A percentile compares a stretch with the other conserved stretches of the same genome.
These are phyloP conservation scores for Mycena leptocephala DNA, from an alignment of 768 basidiomycete species.

Conservation along the genomic window DNA sequence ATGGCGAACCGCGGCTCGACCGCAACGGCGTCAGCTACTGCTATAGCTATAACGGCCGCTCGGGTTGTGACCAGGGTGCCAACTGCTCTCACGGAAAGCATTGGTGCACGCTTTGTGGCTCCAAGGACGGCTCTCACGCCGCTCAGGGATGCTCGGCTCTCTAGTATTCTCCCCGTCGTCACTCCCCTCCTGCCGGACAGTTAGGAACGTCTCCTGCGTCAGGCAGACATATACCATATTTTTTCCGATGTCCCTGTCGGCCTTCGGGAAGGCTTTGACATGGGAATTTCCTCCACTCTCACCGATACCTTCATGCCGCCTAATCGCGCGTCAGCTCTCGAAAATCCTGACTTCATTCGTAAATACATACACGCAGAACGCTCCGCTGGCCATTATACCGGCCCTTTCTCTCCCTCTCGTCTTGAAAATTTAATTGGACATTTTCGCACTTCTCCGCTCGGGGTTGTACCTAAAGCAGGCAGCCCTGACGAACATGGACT, in stretches of 20 bases:
- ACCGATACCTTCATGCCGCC: conserved; percentile 34
- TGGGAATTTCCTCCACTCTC: conserved; percentile 31
- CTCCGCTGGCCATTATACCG: too few species aligned
- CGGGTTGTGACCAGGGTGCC: not conserved
- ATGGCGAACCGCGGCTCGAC: conserved; percentile 2
- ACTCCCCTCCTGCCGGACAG: conserved; percentile 40
- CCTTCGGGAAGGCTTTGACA: conserved; percentile 41
- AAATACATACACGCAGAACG: too few species aligned
- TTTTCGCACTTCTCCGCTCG: too few species aligned
- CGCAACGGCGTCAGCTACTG: conserved; percentile 28
- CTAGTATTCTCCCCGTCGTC: conserved; percentile 36
- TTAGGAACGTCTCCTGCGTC: conserved; percentile 36
- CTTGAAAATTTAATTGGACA: too few species aligned
- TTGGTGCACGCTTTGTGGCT: conserved; percentile 36
- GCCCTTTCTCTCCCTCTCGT: too few species aligned
- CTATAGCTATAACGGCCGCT: conserved; percentile 32
- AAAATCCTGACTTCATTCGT: conserved; percentile 23
- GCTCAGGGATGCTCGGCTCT: conserved; percentile 35
- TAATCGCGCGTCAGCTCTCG: conserved; percentile 40
- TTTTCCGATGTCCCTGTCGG: conserved; percentile 41
- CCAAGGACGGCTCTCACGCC: conserved; percentile 18
- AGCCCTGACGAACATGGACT: too few species aligned
- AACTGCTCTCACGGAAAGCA: conserved; percentile 21
- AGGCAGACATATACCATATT: conserved; percentile 19
- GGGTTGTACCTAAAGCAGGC: too few species aligned